Base-by-base conservation (phyloP, 139 green algal species). In the Limnomonas spitsbergensis region DNA sequence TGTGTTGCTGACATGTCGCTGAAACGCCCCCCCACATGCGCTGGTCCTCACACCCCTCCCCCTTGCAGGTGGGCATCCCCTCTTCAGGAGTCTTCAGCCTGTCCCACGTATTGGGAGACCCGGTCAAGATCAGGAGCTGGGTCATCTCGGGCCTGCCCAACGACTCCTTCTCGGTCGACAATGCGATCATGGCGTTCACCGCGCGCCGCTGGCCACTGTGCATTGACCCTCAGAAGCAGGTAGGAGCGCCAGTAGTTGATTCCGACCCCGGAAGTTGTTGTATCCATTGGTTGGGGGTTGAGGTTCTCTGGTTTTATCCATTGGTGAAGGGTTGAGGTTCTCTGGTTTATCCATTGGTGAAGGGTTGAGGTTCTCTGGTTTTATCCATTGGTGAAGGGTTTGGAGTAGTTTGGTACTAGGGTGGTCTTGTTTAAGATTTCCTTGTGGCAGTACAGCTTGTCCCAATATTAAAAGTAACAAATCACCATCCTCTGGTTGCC, bases 121-220 rank as follows among this genome's bases (percentile, higher is more conserved):
- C 89, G 4, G 87, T 91, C 32, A 86, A 86, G 54, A 86, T 92
- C 42, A 85, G 88, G 1, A 67, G 78, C 29, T 94, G 90, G 90
- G 88, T 87, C 34, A 91, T 95, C 36, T 47, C 74, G 26, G 91
- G 90, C 26, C 88, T 95, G 7, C 91, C 91, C 38, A 92, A 91
- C 66, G 91, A 94, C 83, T 56, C 78, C 53, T 93, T 93, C 81
- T 91, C 85, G 27, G 84, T 85, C 2, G 90, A 95, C 75, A 92
- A 91, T 47, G 91, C 83, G 40, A 86, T 94, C 82, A 89, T 87
- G 71, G 61, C 84, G 1, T 75, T 78, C 56, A 83, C 40, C 20
- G 82, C 78, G n/a, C 47, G 80, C 14, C 68, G 87, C 29, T 92
- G 87, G 87, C 87, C 87, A 29, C 85, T 92, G 53, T 87, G 83